Conservation (phyloP, 768 basidiomycete genomes). For the Coprinellus aureogranulatus region DNA sequence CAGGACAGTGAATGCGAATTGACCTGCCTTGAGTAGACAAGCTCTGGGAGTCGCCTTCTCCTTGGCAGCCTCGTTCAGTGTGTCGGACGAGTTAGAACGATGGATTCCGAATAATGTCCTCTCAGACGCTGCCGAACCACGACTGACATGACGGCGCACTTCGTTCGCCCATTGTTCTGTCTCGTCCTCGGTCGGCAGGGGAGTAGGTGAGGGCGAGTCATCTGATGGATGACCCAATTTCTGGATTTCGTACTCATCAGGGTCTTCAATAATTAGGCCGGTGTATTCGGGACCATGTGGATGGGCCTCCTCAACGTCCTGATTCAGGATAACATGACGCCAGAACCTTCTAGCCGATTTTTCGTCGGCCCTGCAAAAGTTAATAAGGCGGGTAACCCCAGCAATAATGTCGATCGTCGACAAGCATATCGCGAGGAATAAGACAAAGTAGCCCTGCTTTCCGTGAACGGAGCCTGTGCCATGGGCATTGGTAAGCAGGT, state of each 20-base stretch:
- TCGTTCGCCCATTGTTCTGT: conserved; percentile 56
- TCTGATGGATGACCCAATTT: conserved; percentile 33
- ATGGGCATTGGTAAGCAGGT: background rate
- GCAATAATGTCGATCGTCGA: conserved; percentile 52
- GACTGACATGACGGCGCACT: conserved; percentile 39
- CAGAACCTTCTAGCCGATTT: conserved; percentile 53
- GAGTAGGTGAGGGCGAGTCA: conserved; percentile 25
- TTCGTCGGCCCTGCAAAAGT: conserved; percentile 44
- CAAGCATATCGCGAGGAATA: conserved; percentile 36
- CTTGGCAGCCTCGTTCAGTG: conserved; percentile 41
- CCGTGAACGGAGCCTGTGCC: conserved; percentile 52
- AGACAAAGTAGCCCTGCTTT: conserved; percentile 53
- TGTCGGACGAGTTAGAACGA: conserved; percentile 54
- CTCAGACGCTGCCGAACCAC: conserved; percentile 51
- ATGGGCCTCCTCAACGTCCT: conserved; percentile 26
- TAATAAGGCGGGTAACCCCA: conserved; percentile 47
- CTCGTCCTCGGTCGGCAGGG: conserved; percentile 33
- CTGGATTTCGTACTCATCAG: conserved; percentile 53
- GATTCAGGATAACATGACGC: conserved; percentile 54
- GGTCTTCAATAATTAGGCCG: conserved; percentile 53
- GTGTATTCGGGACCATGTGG: conserved; percentile 49
- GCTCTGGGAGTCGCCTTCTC: conserved; percentile 8
- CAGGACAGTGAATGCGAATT: conserved; percentile 46
- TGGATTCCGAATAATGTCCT: conserved; percentile 49
- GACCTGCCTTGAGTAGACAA: conserved; percentile 42